These are phyloP conservation scores for Rostrohypoxylon terebratum DNA, from an alignment of 495 filamentous ascomycete species.

Conservation along the genomic window DNA sequence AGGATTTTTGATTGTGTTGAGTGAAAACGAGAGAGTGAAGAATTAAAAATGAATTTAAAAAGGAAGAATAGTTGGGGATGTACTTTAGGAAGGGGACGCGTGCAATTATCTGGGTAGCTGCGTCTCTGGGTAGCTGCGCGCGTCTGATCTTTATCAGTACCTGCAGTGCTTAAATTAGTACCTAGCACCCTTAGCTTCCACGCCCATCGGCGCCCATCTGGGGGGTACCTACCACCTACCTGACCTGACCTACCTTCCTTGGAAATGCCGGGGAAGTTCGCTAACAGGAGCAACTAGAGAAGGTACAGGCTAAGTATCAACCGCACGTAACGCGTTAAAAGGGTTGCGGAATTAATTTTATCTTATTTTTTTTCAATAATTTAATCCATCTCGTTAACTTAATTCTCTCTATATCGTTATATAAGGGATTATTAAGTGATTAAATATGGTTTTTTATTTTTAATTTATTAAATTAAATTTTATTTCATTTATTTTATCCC, in stretches of 20 bases:
- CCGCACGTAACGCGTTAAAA: conserved; percentile 26
- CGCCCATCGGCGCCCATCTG: too few species aligned
- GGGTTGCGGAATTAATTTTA: conserved; percentile 31
- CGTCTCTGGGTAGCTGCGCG: conserved; percentile 23
- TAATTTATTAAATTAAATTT: conserved; percentile 16
- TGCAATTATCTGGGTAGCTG: conserved; percentile 27
- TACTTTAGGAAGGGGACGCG: conserved; percentile 37
- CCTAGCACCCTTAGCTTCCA: conserved; percentile 15
- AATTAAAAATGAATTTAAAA: conserved; percentile 19
- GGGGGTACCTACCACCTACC: too few species aligned
- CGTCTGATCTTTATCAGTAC: conserved; percentile 41
- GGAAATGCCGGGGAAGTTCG: conserved; percentile 35
- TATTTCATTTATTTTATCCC: conserved; percentile 19
- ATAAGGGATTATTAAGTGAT: conserved; percentile 1
- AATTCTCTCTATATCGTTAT: not conserved
- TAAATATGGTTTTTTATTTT: conserved; percentile 10
- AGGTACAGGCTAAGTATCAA: conserved; percentile 30
- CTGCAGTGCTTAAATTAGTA: conserved; percentile 8
- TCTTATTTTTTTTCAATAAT: conserved; percentile 30
- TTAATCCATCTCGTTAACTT: conserved; percentile 1
- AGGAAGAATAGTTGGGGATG: conserved; percentile 15
- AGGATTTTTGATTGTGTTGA: conserved; percentile 12
- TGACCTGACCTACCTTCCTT: conserved; percentile 12
- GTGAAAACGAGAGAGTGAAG: conserved; percentile 8
- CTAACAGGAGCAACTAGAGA: not conserved